Evolutionary conservation across 2,329 filamentous ascomycete genomes (phyloP).

Genomic region (Colletotrichum nymphaeae): DNA sequence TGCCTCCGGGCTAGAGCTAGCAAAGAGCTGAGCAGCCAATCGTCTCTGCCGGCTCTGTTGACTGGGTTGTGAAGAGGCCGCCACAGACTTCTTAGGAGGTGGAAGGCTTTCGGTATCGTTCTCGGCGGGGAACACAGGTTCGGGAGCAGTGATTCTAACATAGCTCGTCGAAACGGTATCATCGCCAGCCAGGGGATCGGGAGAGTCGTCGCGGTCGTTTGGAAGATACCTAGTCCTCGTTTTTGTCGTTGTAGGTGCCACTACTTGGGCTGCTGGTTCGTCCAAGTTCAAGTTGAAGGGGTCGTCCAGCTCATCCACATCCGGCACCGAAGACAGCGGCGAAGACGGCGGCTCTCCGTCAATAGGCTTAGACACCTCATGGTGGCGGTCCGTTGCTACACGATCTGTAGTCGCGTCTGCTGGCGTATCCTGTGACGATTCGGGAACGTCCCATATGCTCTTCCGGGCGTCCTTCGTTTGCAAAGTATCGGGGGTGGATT

Average conservation of each 20-base stretch:
- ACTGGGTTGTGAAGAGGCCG: neutral
- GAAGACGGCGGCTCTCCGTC: constrained; percentile 43
- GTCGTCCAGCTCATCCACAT: constrained; percentile 42
- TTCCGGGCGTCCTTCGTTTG: constrained; percentile 35
- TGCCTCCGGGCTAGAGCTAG: neutral
- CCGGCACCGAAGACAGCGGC: constrained; percentile 47
- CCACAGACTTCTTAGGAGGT: neutral
- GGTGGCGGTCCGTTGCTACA: neutral
- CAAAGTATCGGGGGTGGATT: neutral
- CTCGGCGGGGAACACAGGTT: constrained; percentile 40
- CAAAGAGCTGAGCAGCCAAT: neutral
- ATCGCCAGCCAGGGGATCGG: constrained; percentile 35
- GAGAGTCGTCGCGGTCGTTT: neutral
- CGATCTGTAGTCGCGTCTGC: neutral
- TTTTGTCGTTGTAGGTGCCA: neutral
- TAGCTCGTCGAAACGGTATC: constrained; percentile 53
- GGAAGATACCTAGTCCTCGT: constrained; percentile 3
- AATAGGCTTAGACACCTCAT: constrained; percentile 1
- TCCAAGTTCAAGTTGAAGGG: constrained; percentile 25
- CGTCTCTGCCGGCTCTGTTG: neutral
- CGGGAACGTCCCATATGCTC: constrained; percentile 51
- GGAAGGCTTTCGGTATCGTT: constrained; percentile 12
- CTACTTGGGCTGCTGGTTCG: neutral
- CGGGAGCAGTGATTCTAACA: constrained; percentile 48
- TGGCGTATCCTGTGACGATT: constrained; percentile 40